Base-by-base conservation (phyloP, 352 stramenopile species). In the Phytophthora pisi region DNA sequence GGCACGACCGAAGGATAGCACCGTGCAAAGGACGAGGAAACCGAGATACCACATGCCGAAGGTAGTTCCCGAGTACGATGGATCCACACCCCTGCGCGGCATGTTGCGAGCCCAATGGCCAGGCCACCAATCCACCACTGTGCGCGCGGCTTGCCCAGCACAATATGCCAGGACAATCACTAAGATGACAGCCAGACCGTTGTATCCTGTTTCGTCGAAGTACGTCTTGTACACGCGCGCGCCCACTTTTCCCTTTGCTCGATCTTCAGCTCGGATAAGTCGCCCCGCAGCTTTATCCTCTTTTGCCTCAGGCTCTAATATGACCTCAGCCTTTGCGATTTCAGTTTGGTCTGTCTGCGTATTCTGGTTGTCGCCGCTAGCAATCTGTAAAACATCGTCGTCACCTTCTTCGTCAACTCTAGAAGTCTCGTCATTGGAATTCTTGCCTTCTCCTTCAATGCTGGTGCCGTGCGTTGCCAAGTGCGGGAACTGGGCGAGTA, bases 11-110 rank as follows among this genome's bases (percentile, higher is more conserved):
- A 85, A 47, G 0, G 64, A 75, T 0, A 81, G 8, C 3, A 72
- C 18, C 0, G 70, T 18, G 18, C 75, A 80, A 1, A 77, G 9
- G 0, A 75, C 56, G 24, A 83, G 69, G 40, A 83, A 68, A 1
- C 66, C 67, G 34, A 84, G 62, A 51, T 85, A 88, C 74, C 72
- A 84, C 64, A 77, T 54, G 0, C 63, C 72, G 18, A 74, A 79
- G n/a, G 38, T 58, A 15, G 63, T 69, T 2, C 52, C 51, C 0
- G 71, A 78, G 72, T 98, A 78, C 3, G 43, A 55, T 0, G 53
- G 51, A 5, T 78, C 62, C n/a, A 63, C 57, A 9, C 26, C 57
- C 0, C 51, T 18, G 5, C 66, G 61, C 0, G 55, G 43, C 62
- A 75, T 70, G 23, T 69, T 70, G 3, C 61, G 64, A 8, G 67